phyloP scores from a whole-genome alignment of 2,329 filamentous ascomycete species.

The Dichotomopilus funicola region DNA sequence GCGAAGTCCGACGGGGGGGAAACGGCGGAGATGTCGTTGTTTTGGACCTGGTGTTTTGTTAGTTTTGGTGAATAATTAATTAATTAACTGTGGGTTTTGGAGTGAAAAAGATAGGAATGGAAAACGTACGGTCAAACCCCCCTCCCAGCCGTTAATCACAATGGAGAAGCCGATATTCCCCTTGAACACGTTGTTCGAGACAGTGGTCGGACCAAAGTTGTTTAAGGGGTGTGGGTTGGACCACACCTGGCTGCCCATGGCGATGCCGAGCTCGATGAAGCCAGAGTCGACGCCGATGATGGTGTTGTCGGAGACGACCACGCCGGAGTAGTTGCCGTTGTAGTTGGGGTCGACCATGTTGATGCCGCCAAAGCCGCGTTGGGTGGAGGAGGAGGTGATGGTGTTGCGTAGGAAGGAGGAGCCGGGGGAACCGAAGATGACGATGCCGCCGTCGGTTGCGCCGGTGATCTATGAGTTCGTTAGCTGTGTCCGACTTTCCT shows the following conservation, averaged over 20 bases:
- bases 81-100: too few relatives aligned
- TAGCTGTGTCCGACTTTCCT: too few relatives aligned
- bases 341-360: conserved; percentile 4
- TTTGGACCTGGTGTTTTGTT: neutral
- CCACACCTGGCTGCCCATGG: conserved; percentile 3
- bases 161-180: conserved; percentile 2
- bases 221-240: conserved; percentile 1
- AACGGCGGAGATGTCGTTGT: neutral
- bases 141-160: neutral
- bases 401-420: conserved; percentile 2
- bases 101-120: too few relatives aligned
- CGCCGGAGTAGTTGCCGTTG: conserved; percentile 3
- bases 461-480: neutral
- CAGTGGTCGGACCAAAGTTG: conserved; percentile 1
- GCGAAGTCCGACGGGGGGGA: neutral
- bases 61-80: too few relatives aligned
- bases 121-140: neutral
- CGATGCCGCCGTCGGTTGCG: conserved; percentile 1
- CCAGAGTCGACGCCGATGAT: neutral
- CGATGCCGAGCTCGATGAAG: neutral
- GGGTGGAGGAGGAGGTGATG: neutral
- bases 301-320: neutral
- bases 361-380: neutral
- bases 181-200: conserved; percentile 1
- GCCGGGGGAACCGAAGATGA: neutral